phyloP scores from a whole-genome alignment of 768 basidiomycete genomes.

The Cyclocybe aegerita region DNA sequence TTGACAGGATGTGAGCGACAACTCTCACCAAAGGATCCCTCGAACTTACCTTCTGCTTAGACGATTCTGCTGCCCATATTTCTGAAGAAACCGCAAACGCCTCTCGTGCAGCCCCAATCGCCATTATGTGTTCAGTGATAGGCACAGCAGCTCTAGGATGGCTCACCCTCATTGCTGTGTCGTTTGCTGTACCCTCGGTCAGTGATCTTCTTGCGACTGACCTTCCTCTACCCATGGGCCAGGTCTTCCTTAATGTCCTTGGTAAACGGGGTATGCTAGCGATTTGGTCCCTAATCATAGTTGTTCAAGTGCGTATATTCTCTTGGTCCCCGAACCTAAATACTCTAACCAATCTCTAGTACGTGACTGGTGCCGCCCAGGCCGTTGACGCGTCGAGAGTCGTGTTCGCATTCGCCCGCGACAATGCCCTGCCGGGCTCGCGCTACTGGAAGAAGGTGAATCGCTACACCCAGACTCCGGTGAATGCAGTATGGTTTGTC shows the following conservation, averaged over 20 bases:
- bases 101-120: conserved; percentile 61
- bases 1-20: conserved; percentile 63
- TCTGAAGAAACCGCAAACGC: conserved; percentile 72
- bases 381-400: conserved; percentile 75
- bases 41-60: conserved; percentile 30
- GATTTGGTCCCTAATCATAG: conserved; percentile 70
- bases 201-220: conserved; percentile 43
- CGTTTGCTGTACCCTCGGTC: conserved; percentile 61
- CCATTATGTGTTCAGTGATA: conserved; percentile 64
- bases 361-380: conserved; percentile 72
- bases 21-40: not conserved
- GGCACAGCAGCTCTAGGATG: conserved; percentile 63
- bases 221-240: conserved; percentile 70
- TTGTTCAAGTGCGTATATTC: conserved; percentile 41
- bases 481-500: conserved; percentile 77
- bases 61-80: conserved; percentile 77
- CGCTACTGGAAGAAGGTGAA: conserved; percentile 69
- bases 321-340: not conserved
- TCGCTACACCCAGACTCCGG: conserved; percentile 59
- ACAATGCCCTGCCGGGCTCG: conserved; percentile 73
- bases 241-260: conserved; percentile 62
- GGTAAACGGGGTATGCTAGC: conserved; percentile 72
- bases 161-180: conserved; percentile 64
- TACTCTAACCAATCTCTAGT: conserved; percentile 33
- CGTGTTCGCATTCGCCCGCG: conserved; percentile 72